Evolutionary conservation across 148 eudicot genomes (phyloP), one percentile per base, ranked within the genome.

Genomic region (Arbutus unedo): DNA sequence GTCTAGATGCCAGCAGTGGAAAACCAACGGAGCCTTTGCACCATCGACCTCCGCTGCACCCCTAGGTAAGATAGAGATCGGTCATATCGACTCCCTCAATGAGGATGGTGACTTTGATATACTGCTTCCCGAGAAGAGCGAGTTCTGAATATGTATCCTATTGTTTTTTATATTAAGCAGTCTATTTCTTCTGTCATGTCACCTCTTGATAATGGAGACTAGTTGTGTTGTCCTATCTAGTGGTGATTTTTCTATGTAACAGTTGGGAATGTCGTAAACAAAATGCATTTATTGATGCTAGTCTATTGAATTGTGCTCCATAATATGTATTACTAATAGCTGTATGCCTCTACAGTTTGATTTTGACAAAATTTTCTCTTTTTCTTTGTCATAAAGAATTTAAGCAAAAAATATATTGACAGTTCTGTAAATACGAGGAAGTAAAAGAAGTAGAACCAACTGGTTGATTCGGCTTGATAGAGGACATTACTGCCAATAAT

Each of bases 1-100:
- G 50, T 31, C 76, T 89, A 16, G 87, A 83, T 9, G 88, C 85
- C 19, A 71, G 81, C 23, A 86, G 87, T 45, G 93, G 87, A 48
- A 88, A 80, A 70, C 83, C 71, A 0, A 66, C 25, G 15, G 71
- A 11, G 2, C 10, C 13, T 10, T 10, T 6, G n/a, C 4, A 4
- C 0, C 50, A 79, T 19, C 16, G 8, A 25, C 49, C 62, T 45
- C n/a, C 31, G 8, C 2, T 68, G 53, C n/a, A 15, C 25, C 84
- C 74, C n/a, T 8, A 84, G 75, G 54, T 82, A 78, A 19, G 84
- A 74, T n/a, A 84, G 85, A 38, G 71, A 81, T 82, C 85, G 68
- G 51, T 79, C 88, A 43, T 78, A 82, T 25, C 83, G 59, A 9
- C 87, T 81, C 43, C 83, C 89, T 8, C 55, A 60, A 79, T 68